These are phyloP conservation scores for Wickerhamiella qilinensis DNA, from an alignment of 805 yeast species.

Conservation along the genomic window DNA sequence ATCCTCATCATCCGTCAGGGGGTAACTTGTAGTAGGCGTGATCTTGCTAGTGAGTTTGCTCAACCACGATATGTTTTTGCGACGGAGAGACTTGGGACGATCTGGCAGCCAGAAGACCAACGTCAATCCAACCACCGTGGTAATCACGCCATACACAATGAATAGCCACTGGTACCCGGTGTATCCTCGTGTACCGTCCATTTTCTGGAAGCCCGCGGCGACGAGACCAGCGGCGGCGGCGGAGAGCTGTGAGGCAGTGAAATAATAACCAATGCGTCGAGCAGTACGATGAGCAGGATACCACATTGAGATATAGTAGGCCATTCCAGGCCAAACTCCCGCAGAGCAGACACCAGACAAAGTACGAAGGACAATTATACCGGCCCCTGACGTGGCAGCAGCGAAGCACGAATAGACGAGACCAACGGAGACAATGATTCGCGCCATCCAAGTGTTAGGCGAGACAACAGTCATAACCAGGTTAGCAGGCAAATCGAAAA, in stretches of 20 bases:
- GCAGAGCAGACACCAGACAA: constrained; percentile 67
- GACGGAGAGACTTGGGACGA: constrained; percentile 29
- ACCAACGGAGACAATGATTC: constrained; percentile 66
- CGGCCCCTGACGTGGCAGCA: constrained; percentile 37
- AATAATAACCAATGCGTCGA: constrained; percentile 70
- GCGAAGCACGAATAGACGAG: constrained; percentile 60
- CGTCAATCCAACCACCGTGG: constrained; percentile 44
- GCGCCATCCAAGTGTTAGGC: constrained; percentile 72
- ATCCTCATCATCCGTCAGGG: constrained; percentile 35
- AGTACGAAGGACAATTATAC: constrained; percentile 55
- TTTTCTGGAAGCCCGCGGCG: constrained; percentile 73
- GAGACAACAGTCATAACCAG: constrained; percentile 66
- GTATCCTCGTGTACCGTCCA: constrained; percentile 53
- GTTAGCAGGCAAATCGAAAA: constrained; percentile 82
- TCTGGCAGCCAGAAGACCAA: constrained; percentile 80
- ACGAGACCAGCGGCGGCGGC: constrained; percentile 83
- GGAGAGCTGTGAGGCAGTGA: constrained; percentile 82
- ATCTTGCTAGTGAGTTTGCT: constrained; percentile 8
- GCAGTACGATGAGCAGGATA: constrained; percentile 68
- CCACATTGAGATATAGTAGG: constrained; percentile 71
- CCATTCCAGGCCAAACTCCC: constrained; percentile 84
- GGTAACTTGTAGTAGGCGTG: constrained; percentile 24
- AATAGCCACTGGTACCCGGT: constrained; percentile 84
- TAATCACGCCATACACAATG: constrained; percentile 56
- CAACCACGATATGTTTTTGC: background rate